Conservation (phyloP, 2,329 filamentous ascomycete species). For the Colletotrichum sp. region DNA sequence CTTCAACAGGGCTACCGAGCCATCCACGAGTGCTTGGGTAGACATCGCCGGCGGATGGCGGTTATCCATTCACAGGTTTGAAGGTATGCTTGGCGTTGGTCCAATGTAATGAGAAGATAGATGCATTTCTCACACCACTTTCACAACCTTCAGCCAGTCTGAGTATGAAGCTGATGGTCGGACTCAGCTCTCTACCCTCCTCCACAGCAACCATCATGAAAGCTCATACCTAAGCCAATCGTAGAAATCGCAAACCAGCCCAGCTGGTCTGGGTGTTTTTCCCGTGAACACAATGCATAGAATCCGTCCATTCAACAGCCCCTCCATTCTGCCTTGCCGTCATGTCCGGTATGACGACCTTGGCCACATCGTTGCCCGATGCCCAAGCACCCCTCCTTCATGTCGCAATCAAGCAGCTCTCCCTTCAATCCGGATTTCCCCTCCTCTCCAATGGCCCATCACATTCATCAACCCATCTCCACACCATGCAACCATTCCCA, state of each 20-base stretch:
- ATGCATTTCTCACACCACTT: fast-evolving
- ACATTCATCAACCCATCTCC: background rate
- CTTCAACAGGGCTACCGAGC: background rate
- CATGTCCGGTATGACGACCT: background rate
- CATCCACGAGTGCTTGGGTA: background rate
- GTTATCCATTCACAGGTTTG: background rate
- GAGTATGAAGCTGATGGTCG: background rate
- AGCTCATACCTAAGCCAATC: background rate
- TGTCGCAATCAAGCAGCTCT: background rate
- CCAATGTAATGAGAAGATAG: background rate
- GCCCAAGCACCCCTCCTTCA: background rate
- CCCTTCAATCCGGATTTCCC: background rate
- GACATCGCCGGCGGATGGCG: background rate
- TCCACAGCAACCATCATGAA: background rate
- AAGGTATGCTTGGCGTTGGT: background rate
- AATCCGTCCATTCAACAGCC: background rate
- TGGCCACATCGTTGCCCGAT: background rate
- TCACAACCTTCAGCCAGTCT: background rate
- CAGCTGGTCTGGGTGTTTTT: background rate
- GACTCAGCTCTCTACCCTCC: fast-evolving
- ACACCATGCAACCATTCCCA: background rate
- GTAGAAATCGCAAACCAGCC: background rate
- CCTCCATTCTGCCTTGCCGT: background rate
- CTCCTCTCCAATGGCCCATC: background rate
- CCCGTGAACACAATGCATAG: background rate